These are phyloP conservation scores for Penicillium brasilianum DNA, from an alignment of 2,329 filamentous ascomycete genomes.

Conservation along the genomic window DNA sequence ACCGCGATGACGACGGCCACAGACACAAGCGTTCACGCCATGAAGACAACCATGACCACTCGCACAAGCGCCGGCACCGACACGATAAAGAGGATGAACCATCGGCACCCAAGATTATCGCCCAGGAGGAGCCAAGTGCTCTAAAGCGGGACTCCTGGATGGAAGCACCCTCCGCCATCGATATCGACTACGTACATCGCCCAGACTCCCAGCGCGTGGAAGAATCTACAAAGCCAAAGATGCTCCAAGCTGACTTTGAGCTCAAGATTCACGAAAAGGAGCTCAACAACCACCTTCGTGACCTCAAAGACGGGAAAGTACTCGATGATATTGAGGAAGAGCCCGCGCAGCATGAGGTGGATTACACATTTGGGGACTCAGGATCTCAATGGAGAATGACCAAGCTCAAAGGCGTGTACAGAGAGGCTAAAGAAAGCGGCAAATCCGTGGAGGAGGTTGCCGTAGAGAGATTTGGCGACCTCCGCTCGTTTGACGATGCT, in stretches of 20 bases:
- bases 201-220: conserved; percentile 65
- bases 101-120: conserved; percentile 34
- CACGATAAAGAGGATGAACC: conserved; percentile 50
- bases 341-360: conserved; percentile 65
- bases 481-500: conserved; percentile 88
- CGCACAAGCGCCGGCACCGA: conserved; percentile 55
- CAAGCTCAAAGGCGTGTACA: conserved; percentile 85
- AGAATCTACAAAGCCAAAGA: conserved; percentile 46
- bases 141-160: conserved; percentile 89
- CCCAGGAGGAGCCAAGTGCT: conserved; percentile 49
- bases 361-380: conserved; percentile 85
- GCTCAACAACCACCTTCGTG: conserved; percentile 73
- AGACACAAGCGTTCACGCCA: conserved; percentile 69
- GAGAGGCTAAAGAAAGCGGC: conserved; percentile 73
- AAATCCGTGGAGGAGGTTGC: conserved; percentile 81
- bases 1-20: conserved; percentile 60
- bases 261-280: conserved; percentile 79
- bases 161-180: conserved; percentile 80
- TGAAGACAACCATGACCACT: conserved; percentile 53
- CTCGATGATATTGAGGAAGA: conserved; percentile 60
- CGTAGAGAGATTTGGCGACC: conserved; percentile 76
- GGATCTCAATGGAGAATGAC: conserved; percentile 97
- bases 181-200: conserved; percentile 74
- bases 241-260: conserved; percentile 63
- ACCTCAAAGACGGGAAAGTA: conserved; percentile 63